phyloP scores from a whole-genome alignment of 352 stramenopile species.

The Albugo candida region DNA sequence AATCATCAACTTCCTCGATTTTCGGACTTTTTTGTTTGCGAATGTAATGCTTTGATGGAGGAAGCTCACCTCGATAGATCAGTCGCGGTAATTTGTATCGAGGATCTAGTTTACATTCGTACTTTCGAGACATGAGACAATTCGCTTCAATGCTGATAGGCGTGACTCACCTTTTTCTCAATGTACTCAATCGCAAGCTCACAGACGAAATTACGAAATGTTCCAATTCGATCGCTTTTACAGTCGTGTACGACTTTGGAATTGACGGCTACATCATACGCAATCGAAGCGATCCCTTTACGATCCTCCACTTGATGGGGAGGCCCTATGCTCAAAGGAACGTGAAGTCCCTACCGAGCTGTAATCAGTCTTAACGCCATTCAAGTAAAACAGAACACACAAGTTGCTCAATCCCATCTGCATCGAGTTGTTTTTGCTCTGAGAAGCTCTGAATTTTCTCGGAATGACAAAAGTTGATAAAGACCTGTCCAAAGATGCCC shows the following conservation, averaged over 20 bases:
- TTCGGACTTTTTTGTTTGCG: constrained; percentile 40
- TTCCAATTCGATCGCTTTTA: constrained; percentile 31
- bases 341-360: constrained; percentile 33
- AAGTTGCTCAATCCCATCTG: constrained; percentile 54
- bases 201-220: constrained; percentile 70
- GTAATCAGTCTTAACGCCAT: not conserved
- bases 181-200: constrained; percentile 67
- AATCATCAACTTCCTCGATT: constrained; percentile 39
- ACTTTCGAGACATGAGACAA: constrained; percentile 12
- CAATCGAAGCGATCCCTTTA: constrained; percentile 28
- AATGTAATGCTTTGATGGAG: constrained; percentile 61
- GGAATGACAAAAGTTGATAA: constrained; percentile 58
- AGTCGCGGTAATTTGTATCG: constrained; percentile 63
- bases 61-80: constrained; percentile 35
- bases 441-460: constrained; percentile 59
- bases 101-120: constrained; percentile 53
- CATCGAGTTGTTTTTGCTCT: constrained; percentile 54
- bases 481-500: constrained; percentile 19
- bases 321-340: constrained; percentile 42
- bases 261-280: constrained; percentile 68
- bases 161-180: constrained; percentile 36
- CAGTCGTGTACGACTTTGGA: constrained; percentile 50
- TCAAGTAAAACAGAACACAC: constrained; percentile 7
- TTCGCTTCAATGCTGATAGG: not conserved
- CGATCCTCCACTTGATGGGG: constrained; percentile 65